Percentiles rank a stretch among this genome's conserved stretches.
Evolutionary conservation across 1,139 yeast species (phyloP).

Genomic region (Suhomyces guaymorum): DNA sequence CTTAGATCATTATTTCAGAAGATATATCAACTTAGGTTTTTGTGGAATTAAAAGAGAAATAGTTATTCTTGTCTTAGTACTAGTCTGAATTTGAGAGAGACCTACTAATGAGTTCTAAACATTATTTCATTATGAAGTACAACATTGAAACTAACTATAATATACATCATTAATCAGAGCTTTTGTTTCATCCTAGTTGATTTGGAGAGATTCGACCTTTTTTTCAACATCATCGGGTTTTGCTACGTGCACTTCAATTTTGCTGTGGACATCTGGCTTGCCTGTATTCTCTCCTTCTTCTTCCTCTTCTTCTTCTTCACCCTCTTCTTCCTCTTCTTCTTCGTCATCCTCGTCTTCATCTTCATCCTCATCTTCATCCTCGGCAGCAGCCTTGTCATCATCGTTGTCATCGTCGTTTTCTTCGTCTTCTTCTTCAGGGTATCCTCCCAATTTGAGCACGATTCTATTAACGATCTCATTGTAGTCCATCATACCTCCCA

Average conservation of each 20-base stretch:
- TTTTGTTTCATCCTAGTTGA: background rate
- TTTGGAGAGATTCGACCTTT: background rate
- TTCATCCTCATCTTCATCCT: slow-evolving; percentile 31
- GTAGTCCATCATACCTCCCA: slow-evolving; percentile 92
- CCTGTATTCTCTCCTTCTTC: slow-evolving; percentile 47
- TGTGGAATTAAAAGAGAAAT: too few species aligned
- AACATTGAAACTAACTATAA: background rate
- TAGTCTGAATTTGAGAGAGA: too few species aligned
- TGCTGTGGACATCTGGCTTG: too few species aligned
- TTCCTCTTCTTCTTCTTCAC: slow-evolving; percentile 40
- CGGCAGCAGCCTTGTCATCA: slow-evolving; percentile 28
- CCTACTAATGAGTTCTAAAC: background rate
- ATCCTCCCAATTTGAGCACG: slow-evolving; percentile 82
- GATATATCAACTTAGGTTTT: too few species aligned
- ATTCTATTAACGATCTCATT: slow-evolving; percentile 86
- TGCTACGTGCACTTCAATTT: too few species aligned
- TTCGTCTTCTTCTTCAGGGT: slow-evolving; percentile 83
- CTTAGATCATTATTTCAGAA: too few species aligned
- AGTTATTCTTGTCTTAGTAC: too few species aligned
- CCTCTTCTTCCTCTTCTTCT: slow-evolving; percentile 35
- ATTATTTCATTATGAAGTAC: slow-evolving; percentile 5
- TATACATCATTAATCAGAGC: background rate
- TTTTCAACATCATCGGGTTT: too few species aligned
- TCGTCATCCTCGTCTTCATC: slow-evolving; percentile 32
- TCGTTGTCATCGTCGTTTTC: slow-evolving; percentile 72